Percentiles rank a stretch among this genome's conserved stretches.
phyloP scores from a whole-genome alignment of 306 rosid genomes.

The Cucurbita pepo region DNA sequence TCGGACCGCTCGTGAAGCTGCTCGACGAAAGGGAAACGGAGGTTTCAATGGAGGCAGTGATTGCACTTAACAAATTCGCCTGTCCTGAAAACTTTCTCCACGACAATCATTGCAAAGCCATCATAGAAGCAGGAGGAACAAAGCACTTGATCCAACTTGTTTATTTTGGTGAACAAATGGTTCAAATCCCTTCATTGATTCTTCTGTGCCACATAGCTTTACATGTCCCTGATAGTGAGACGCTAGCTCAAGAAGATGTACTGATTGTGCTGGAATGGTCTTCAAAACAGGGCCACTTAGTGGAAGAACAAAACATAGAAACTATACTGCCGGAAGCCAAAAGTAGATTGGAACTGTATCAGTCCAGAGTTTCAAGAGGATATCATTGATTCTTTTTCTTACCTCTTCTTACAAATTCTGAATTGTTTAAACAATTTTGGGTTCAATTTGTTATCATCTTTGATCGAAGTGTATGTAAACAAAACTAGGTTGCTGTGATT shows the following conservation, averaged over 20 bases:
- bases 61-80: conserved; percentile 50
- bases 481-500: background rate
- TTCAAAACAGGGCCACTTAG: conserved; percentile 36
- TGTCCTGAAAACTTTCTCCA: conserved; percentile 51
- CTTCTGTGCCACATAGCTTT: conserved; percentile 42
- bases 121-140: conserved; percentile 50
- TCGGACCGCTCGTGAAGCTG: conserved; percentile 44
- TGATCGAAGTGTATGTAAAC: background rate
- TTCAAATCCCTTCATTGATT: conserved; percentile 40
- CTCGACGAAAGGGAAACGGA: conserved; percentile 47
- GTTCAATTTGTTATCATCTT: background rate
- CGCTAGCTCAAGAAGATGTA: conserved; percentile 62
- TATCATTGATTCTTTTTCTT: conserved; percentile 23
- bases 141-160: conserved; percentile 52
- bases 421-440: background rate
- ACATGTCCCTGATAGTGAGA: conserved; percentile 63
- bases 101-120: conserved; percentile 59
- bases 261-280: conserved; percentile 68
- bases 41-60: conserved; percentile 28
- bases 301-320: conserved; percentile 19
- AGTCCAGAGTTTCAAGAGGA: conserved; percentile 67
- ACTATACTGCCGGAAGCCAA: conserved; percentile 47
- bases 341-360: conserved; percentile 67
- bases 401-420: background rate
- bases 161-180: conserved; percentile 50